Percentiles rank a stretch among this genome's conserved stretches.
phyloP scores from a whole-genome alignment of 2,329 filamentous ascomycete genomes.

The Colletotrichum cuscutae region DNA sequence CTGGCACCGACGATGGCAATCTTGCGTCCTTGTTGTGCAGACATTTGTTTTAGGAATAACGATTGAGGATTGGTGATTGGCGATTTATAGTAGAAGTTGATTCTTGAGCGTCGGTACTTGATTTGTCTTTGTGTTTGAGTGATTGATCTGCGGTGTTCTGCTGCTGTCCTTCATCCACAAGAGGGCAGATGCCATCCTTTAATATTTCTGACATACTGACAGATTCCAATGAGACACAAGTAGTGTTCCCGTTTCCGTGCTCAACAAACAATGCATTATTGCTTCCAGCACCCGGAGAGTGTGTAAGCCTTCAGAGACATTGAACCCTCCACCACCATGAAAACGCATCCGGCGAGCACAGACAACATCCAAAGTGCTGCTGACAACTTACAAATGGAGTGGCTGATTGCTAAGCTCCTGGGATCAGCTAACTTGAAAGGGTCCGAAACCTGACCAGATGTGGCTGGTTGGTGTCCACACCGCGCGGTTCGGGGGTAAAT shows the following conservation, averaged over 20 bases:
- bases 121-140: neutral
- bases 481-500: neutral
- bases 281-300: neutral
- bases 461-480: neutral
- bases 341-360: neutral
- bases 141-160: neutral
- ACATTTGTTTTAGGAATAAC: neutral
- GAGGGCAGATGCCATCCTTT: neutral
- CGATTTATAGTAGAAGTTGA: no score
- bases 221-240: neutral
- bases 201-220: neutral
- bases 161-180: neutral
- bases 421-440: neutral
- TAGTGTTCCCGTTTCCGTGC: no score
- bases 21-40: constrained; percentile 37
- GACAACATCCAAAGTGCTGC: neutral
- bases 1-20: constrained; percentile 45
- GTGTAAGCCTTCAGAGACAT: neutral
- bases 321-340: neutral
- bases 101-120: no score
- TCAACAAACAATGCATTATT: neutral
- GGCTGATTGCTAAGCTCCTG: neutral
- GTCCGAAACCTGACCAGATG: neutral
- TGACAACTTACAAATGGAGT: neutral
- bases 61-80: no score